These are phyloP conservation scores for Sedum album DNA, from an alignment of 164 flowering plant genomes.

Conservation along the genomic window DNA sequence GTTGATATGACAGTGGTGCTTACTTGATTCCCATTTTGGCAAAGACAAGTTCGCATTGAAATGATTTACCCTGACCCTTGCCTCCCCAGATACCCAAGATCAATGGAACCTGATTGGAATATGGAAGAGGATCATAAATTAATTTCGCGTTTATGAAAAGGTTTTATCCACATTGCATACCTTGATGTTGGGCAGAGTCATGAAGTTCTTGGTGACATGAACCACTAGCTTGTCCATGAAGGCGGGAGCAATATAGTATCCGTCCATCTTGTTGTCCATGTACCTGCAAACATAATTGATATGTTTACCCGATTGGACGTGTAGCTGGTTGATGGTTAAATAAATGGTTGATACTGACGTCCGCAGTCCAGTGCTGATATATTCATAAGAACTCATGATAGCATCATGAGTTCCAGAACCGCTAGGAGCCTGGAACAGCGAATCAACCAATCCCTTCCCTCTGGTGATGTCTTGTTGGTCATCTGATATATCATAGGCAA, in stretches of 20 bases:
- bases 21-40: constrained; percentile 20
- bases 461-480: constrained; percentile 27
- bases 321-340: no score
- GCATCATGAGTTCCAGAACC: constrained; percentile 23
- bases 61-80: constrained; percentile 11
- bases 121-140: not conserved
- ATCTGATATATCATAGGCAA: not conserved
- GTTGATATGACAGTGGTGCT: not conserved
- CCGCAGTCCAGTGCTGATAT: constrained; percentile 25
- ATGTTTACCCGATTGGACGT: not conserved
- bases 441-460: constrained; percentile 32
- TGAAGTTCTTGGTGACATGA: constrained; percentile 19
- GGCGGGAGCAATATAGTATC: constrained; percentile 19
- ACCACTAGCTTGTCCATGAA: constrained; percentile 23
- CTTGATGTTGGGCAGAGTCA: constrained; percentile 17
- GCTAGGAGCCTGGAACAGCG: constrained; percentile 26
- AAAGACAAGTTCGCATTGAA: constrained; percentile 30
- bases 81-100: constrained; percentile 7
- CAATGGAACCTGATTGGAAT: not conserved
- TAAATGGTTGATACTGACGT: constrained; percentile 14
- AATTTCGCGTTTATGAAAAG: not conserved
- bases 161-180: not conserved
- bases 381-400: constrained; percentile 24
- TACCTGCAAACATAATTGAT: constrained; percentile 4
- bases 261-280: constrained; percentile 20